Conservation (phyloP, 106 monocot species). For the Allium sativum region DNA sequence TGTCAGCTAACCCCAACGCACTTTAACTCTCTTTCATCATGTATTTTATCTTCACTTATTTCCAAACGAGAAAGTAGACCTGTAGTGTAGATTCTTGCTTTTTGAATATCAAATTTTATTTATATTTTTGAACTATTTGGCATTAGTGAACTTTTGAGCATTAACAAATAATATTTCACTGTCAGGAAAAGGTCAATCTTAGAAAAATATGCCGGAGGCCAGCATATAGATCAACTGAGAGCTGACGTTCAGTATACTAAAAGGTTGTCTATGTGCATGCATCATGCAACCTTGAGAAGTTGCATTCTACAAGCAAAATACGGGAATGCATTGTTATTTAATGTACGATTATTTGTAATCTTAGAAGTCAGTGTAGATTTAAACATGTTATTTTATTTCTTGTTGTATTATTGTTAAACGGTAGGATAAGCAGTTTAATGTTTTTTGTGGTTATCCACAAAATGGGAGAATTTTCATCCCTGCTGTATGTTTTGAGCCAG, state of each 20-base stretch:
- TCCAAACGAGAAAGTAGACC: background rate
- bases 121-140: background rate
- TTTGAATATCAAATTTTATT: background rate
- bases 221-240: background rate
- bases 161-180: background rate
- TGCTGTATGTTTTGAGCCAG: too few relatives aligned
- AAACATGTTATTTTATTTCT: background rate
- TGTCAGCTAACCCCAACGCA: too few relatives aligned
- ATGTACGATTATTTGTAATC: too few relatives aligned
- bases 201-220: conserved; percentile 31
- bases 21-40: background rate
- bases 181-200: conserved; percentile 28
- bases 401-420: background rate
- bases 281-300: too few relatives aligned
- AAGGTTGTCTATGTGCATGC: background rate
- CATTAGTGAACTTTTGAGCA: background rate
- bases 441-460: too few relatives aligned
- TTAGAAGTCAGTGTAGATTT: too few relatives aligned
- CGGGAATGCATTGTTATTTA: too few relatives aligned
- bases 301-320: too few relatives aligned
- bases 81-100: background rate
- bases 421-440: too few relatives aligned
- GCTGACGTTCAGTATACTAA: too few relatives aligned
- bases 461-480: too few relatives aligned
- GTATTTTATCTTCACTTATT: background rate